Conservation (phyloP, 345 rosid species). For the thale cress (Arabidopsis thaliana) region DNA sequence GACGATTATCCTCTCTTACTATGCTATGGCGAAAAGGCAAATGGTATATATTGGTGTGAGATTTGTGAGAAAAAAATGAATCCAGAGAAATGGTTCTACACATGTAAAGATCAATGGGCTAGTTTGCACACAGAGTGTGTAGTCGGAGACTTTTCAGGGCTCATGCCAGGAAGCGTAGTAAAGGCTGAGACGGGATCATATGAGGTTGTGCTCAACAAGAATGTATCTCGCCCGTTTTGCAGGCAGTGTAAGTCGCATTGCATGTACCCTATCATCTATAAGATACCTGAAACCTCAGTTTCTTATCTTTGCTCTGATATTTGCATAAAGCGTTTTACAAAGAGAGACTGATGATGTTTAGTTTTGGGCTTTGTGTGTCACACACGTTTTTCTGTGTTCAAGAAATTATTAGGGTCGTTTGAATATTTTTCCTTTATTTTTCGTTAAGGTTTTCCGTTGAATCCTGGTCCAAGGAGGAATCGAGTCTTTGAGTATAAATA, state of each 20-base stretch:
- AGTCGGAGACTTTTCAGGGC: background rate
- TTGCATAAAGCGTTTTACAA: too few species aligned
- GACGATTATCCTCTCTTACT: slow-evolving; percentile 6
- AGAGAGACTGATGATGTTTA: too few species aligned
- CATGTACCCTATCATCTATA: background rate
- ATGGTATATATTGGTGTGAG: slow-evolving; percentile 8
- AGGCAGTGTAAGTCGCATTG: background rate
- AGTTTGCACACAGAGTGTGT: background rate
- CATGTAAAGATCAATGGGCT: background rate
- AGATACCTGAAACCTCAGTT: background rate
- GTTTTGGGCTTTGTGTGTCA: too few species aligned
- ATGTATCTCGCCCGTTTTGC: background rate
- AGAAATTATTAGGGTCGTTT: too few species aligned
- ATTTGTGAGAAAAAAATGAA: slow-evolving; percentile 22
- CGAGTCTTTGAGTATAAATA: too few species aligned
- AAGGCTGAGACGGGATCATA: background rate
- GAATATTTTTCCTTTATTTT: too few species aligned
- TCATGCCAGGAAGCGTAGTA: background rate
- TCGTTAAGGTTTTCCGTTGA: too few species aligned
- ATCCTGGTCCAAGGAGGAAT: too few species aligned
- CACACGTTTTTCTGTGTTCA: too few species aligned
- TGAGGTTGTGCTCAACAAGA: background rate
- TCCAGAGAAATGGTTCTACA: background rate
- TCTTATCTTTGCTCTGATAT: background rate
- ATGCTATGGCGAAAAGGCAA: slow-evolving; percentile 19